A percentile compares a stretch with the other conserved stretches of the same genome.
These are phyloP conservation scores for Boletus patriciae DNA, from an alignment of 768 basidiomycete genomes.

Conservation along the genomic window DNA sequence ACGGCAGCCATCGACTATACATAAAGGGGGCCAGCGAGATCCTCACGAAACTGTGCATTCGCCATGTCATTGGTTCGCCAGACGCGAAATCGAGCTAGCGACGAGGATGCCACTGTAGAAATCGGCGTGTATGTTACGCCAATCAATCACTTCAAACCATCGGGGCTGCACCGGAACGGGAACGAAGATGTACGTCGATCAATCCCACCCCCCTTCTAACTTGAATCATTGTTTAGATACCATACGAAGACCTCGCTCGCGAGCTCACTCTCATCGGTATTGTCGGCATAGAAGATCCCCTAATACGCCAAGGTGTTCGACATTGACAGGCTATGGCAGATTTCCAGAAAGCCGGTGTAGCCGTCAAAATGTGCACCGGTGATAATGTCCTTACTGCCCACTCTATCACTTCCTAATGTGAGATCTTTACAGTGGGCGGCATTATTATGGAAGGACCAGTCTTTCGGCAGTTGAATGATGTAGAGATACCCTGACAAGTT, in stretches of 20 bases:
- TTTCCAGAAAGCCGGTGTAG: conserved; percentile 86
- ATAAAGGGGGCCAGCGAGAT: conserved; percentile 96
- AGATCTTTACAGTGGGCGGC: conserved; percentile 91
- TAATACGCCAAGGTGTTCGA: conserved; percentile 85
- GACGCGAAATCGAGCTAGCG: conserved; percentile 16
- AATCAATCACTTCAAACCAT: conserved; percentile 92
- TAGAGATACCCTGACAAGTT: conserved; percentile 84
- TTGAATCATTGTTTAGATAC: conserved; percentile 49
- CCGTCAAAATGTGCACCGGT: conserved; percentile 98
- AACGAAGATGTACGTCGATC: conserved; percentile 54
- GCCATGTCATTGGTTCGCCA: conserved; percentile 66
- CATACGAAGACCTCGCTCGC: conserved; percentile 64
- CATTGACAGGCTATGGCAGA: conserved; percentile 83
- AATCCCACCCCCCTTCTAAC: conserved; percentile 1
- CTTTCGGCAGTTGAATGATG: conserved; percentile 74
- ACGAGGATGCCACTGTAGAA: conserved; percentile 29
- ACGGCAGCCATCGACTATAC: conserved; percentile 65
- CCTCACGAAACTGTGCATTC: conserved; percentile 70
- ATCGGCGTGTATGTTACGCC: conserved; percentile 81
- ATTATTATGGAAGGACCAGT: conserved; percentile 98
- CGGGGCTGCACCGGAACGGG: conserved; percentile 38
- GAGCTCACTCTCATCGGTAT: conserved; percentile 87
- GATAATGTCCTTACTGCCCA: conserved; percentile 94
- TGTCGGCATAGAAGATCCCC: conserved; percentile 94
- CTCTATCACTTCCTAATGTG: conserved; percentile 96